Base-by-base conservation (phyloP, 164 flowering plant species). In the Magnolia kwangsiensis region DNA sequence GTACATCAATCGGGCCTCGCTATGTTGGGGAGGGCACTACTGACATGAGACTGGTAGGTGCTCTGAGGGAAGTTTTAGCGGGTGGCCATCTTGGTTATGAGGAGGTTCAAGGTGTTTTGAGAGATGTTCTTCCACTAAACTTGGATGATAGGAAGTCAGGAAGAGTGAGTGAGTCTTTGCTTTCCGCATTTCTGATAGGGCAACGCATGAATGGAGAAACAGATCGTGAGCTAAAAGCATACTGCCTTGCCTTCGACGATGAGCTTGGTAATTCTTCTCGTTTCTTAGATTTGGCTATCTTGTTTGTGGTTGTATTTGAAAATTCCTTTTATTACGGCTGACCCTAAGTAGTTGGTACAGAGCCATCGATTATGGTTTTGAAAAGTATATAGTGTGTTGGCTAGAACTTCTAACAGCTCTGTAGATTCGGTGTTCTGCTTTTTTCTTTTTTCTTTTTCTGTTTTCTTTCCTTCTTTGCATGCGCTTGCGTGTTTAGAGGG, bases 171-270 rank as follows among this genome's bases (percentile, higher is more conserved):
- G 93, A 90, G 70, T 81, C 99, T 18, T 81, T 96, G 85, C 87
- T 96, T 78, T 87, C 99, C 2, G 99, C 99, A 31, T 94, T 96
- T 81, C 82, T 96, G 75, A 93, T 96, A 24, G 98, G 98, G 37
- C 99, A 96, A 76, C 90, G 98, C n/a, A 96, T 96, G 98, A 96
- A 96, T 77, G 84, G 93, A 79, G 99, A 96, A 83, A 94, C 99
- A 8, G 95, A 91, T 83, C 91, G 97, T 21, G 99, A 96, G 83
- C 87, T 96, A 67, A 96, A 92, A 84, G 99, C 98, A 14, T 93
- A 92, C 79, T 96, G 99, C 81, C 98, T 96, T 86, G 98, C 98
- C 23, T 93, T 96, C 84, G 99, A 96, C 82, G 90, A 93, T 84
- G 98, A 94, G 82, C 88, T 80, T 77, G 98, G 99, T 96, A 90